Conservation (phyloP, 305 asterid species). For the Striga hermonthica region DNA sequence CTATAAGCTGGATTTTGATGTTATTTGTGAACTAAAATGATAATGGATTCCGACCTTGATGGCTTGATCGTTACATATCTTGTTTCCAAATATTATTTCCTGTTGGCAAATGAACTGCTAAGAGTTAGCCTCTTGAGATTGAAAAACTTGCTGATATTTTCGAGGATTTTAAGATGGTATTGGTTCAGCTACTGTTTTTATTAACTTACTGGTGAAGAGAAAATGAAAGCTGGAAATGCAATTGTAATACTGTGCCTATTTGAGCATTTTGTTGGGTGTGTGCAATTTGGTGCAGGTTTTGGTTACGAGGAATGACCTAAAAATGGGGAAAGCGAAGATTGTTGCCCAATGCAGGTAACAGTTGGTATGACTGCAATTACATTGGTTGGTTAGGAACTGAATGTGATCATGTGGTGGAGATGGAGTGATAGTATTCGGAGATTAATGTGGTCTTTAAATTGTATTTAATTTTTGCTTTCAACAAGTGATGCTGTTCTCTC, state of each 20-base stretch:
- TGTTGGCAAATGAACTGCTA: background rate
- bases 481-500: too few species aligned
- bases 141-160: conserved; percentile 84
- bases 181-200: conserved; percentile 13
- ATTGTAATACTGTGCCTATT: conserved; percentile 5
- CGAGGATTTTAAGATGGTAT: conserved; percentile 91
- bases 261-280: conserved; percentile 15
- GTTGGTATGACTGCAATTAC: conserved; percentile 1
- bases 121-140: conserved; percentile 52
- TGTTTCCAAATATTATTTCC: background rate
- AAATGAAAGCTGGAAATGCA: background rate
- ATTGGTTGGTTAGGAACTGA: too few species aligned
- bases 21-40: background rate
- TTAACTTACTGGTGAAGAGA: conserved; percentile 5
- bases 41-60: background rate
- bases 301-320: conserved; percentile 93
- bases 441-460: too few species aligned
- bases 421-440: too few species aligned
- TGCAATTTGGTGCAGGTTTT: conserved; percentile 61
- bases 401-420: too few species aligned
- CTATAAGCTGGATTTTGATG: background rate
- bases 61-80: background rate
- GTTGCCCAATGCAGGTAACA: conserved; percentile 97
- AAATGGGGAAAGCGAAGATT: conserved; percentile 99
- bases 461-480: too few species aligned